phyloP scores from a whole-genome alignment of 2,329 filamentous ascomycete species.

The Ceratocystis huliohia region DNA sequence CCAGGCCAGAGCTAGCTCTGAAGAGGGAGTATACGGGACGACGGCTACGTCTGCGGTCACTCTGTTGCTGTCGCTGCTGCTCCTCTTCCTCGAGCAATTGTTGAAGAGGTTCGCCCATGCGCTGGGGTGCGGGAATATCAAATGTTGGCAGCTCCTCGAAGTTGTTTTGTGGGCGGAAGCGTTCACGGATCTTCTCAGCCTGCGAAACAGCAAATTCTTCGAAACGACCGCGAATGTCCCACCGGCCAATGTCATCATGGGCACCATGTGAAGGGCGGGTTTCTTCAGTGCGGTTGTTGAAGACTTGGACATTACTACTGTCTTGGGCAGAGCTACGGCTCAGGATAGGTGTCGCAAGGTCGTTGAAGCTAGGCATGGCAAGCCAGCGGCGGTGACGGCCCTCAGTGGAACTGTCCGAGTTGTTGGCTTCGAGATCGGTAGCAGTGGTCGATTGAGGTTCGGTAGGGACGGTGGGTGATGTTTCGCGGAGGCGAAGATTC shows the following conservation, averaged over 20 bases:
- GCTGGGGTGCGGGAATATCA: conserved; percentile 48
- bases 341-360: conserved; percentile 24
- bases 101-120: conserved; percentile 44
- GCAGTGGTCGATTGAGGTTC: not conserved
- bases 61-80: conserved; percentile 1
- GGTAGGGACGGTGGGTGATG: not conserved
- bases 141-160: conserved; percentile 45
- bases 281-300: conserved; percentile 4
- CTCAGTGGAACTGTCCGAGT: not conserved
- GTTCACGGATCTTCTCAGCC: conserved; percentile 47
- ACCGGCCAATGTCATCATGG: conserved; percentile 29
- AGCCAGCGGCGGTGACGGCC: conserved; percentile 6
- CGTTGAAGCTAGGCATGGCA: conserved; percentile 26
- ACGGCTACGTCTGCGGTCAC: not conserved
- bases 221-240: conserved; percentile 45
- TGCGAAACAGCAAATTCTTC: conserved; percentile 50
- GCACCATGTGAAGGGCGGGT: conserved; percentile 1
- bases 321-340: conserved; percentile 24
- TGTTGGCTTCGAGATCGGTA: conserved; percentile 20
- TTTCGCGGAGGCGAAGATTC: not conserved
- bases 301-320: conserved; percentile 3
- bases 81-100: conserved; percentile 45
- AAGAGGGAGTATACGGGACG: conserved; percentile 2
- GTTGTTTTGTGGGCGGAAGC: conserved; percentile 40
- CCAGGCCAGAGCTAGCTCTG: not conserved